Evolutionary conservation across 2,329 filamentous ascomycete species (phyloP), one percentile per base, ranked within the genome.

Genomic region (Cytospora mali): DNA sequence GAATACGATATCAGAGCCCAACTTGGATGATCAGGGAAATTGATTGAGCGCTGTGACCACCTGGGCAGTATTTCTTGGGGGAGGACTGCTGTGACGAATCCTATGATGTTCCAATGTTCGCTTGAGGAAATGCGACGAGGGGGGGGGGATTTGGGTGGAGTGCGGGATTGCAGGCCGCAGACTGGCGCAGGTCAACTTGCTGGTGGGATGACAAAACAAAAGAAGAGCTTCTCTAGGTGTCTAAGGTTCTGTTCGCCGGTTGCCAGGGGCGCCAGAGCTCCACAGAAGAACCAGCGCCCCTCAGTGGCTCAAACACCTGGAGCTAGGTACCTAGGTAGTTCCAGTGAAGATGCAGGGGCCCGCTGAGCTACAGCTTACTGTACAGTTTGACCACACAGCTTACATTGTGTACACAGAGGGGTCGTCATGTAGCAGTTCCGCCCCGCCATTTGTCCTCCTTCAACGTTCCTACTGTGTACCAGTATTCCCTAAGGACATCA

Each of bases 181-280:
- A n/a, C n/a, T n/a, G n/a, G n/a, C n/a, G n/a, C n/a, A n/a, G n/a
- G n/a, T n/a, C n/a, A n/a, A n/a, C n/a, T n/a, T n/a, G n/a, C 10
- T 7, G 28, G n/a, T 52, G 56, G 48, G 48, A 46, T 35, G 31
- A 59, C 49, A 53, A 59, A 49, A 59, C 51, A 33, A 59, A 59
- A 46, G 29, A 35, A 28, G 21, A 59, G 57, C 57, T 53, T 11
- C n/a, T 28, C 18, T 33, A 21, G 51, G 56, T 48, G 10, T 52
- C 21, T 51, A 21, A 51, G 7, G 31, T 49, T 28, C 46, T 58
- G 23, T 51, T n/a, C 29, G 21, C 56, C 57, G n/a, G 57, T 59
- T 59, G 57, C 57, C 57, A 59, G 57, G 57, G 57, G 57, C 57
- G 57, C 57, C 49, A 6, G 25, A 29, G 49, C 49, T 29, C 49